phyloP scores from a whole-genome alignment of 768 basidiomycete species.

The Macrocybe gigantea region DNA sequence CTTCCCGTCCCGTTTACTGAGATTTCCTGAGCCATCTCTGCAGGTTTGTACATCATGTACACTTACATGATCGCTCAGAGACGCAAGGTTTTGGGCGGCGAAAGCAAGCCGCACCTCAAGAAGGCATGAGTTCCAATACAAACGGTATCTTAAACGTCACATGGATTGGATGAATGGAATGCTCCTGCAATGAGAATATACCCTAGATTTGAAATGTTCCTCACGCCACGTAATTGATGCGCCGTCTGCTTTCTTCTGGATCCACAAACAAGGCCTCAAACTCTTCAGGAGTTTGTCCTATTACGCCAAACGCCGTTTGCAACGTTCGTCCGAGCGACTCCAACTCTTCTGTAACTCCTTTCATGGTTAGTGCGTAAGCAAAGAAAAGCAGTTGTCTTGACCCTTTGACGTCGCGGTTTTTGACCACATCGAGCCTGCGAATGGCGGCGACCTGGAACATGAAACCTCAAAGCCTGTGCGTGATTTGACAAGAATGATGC shows the following conservation, averaged over 20 bases:
- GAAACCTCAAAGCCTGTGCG: neutral
- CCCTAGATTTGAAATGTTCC: neutral
- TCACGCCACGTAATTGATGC: conserved; percentile 17
- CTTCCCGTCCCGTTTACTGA: neutral
- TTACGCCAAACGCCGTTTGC: conserved; percentile 90
- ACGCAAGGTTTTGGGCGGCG: conserved; percentile 33
- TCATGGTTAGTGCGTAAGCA: conserved; percentile 91
- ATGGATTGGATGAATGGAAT: no score
- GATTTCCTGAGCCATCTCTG: neutral
- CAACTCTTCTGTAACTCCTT: conserved; percentile 86
- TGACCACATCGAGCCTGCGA: conserved; percentile 81
- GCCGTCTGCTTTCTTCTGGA: conserved; percentile 16
- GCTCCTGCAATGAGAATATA: neutral
- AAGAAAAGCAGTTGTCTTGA: conserved; percentile 89
- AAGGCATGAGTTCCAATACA: neutral
- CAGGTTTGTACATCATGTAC: conserved; percentile 48
- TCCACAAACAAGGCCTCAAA: conserved; percentile 74
- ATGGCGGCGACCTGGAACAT: conserved; percentile 69
- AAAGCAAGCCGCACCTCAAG: neutral
- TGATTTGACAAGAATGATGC: conserved; percentile 10
- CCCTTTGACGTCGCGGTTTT: conserved; percentile 70
- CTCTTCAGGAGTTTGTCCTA: conserved; percentile 74
- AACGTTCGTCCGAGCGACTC: conserved; percentile 75
- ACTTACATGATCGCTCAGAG: conserved; percentile 51
- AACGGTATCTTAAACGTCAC: neutral